phyloP scores from a whole-genome alignment of 108 stramenopile species.

The Cyclostephanos tholiformis region DNA sequence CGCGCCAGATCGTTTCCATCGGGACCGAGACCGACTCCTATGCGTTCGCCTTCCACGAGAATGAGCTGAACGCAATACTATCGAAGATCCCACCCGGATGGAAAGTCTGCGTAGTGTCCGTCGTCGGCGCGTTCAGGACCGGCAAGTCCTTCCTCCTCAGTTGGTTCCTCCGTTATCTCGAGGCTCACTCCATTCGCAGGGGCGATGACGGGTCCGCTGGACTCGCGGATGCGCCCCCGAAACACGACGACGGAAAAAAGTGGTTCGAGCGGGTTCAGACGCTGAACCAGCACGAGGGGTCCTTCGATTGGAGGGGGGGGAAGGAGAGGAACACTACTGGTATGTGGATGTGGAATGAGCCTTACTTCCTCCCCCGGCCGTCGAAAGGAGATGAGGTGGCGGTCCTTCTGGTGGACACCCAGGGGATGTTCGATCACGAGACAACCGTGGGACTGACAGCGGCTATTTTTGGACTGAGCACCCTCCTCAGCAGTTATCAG shows the following conservation, averaged over 20 bases:
- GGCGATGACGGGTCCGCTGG: background rate
- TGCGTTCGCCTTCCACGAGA: conserved; percentile 88
- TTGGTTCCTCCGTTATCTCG: conserved; percentile 93
- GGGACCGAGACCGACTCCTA: conserved; percentile 77
- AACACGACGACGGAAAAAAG: conserved; percentile 35
- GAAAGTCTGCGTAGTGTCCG: conserved; percentile 95
- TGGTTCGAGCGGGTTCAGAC: conserved; percentile 71
- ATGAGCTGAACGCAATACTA: conserved; percentile 74
- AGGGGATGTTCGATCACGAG: conserved; percentile 99
- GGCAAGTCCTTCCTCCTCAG: conserved; percentile 96
- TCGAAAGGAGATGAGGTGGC: conserved; percentile 75
- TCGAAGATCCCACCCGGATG: conserved; percentile 71
- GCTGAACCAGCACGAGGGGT: conserved; percentile 64
- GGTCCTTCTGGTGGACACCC: conserved; percentile 96
- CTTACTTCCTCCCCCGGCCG: conserved; percentile 72
- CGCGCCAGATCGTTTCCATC: conserved; percentile 87
- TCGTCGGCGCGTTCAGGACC: conserved; percentile 98
- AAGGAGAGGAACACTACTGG: conserved; percentile 95
- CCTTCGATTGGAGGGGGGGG: conserved; percentile 96
- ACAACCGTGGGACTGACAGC: conserved; percentile 96
- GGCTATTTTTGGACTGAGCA: conserved; percentile 95
- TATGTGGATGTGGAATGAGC: conserved; percentile 99
- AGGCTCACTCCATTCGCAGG: conserved; percentile 37
- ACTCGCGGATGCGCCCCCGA: background rate
- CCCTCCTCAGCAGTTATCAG: conserved; percentile 89